Base-by-base conservation (phyloP, 2,329 filamentous ascomycete genomes). In the Ceratocystis albifundus region DNA sequence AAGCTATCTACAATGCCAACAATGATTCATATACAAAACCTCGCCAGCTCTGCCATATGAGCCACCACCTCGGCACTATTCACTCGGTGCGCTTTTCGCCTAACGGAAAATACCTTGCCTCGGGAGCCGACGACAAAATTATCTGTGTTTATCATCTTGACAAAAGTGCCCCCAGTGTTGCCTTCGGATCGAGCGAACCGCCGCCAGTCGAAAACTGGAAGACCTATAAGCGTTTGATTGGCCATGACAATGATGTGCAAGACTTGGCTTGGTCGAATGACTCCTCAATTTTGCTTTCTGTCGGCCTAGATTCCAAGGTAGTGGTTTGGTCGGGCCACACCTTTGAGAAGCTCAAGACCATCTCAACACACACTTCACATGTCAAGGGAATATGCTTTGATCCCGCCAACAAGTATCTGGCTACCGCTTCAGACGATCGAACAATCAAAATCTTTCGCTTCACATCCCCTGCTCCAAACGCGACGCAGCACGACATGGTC, bases 341-440 rank as follows among this genome's bases (percentile, higher is more conserved):
- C 0, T 99, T 99, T 71, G 94, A 99, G 78, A 97, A 96, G 78
- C 82, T 99, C 70, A 97, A 97, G 81, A 93, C 90, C 2, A 79
- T 99, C 4, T 86, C 91, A 1, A 88, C 92, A 67, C 94, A 99
- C 76, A 90, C 96, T 75, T 96, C 91, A 74, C 95, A 97, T 74
- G 94, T 99, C 78, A 99, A 99, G 75, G 94, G 95, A 69, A 95
- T 99, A 72, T 96, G 93, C 0, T 99, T 99, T 73, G 94, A 99
- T 74, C 94, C 94, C 0, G 94, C 94, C 53, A 97, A 97, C 79
- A 99, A 97, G 74, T 99, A 96, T 79, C 99, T 99, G 76, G 94
- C 95, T 17, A 99, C 95, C 0, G 92, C 95, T 1, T 96, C 91
- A 77, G 94, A 99, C 75, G 94, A 99, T 75, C 86, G 94, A 68